Evolutionary conservation across 805 yeast genomes (phyloP).

Genomic region (Zygosaccharomyces siamensis): DNA sequence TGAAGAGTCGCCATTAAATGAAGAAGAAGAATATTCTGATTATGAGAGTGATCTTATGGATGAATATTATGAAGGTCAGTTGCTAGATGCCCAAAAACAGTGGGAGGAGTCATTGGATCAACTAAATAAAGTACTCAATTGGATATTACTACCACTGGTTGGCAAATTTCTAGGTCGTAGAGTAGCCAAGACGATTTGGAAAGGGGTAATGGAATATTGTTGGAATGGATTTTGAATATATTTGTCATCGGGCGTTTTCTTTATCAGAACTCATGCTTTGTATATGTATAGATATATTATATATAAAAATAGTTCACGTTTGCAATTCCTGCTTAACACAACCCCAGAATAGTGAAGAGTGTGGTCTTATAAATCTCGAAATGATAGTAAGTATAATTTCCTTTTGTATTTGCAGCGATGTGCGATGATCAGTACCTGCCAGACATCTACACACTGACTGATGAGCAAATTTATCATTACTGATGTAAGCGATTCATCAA

Average conservation of each 20-base stretch:
- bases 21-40: slow-evolving; percentile 13
- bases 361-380: slow-evolving; percentile 8
- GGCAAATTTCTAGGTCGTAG: slow-evolving; percentile 67
- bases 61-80: slow-evolving; percentile 24
- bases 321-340: slow-evolving; percentile 7
- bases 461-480: slow-evolving; percentile 10
- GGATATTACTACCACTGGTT: slow-evolving; percentile 58
- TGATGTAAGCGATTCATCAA: slow-evolving; percentile 9
- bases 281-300: slow-evolving; percentile 1
- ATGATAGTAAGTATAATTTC: slow-evolving; percentile 6
- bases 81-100: slow-evolving; percentile 54
- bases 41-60: slow-evolving; percentile 12
- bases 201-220: slow-evolving; percentile 20
- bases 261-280: background rate
- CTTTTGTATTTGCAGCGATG: background rate
- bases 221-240: slow-evolving; percentile 13
- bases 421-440: background rate
- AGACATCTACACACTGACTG: slow-evolving; percentile 3
- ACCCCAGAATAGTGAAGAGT: slow-evolving; percentile 7
- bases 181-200: slow-evolving; percentile 41
- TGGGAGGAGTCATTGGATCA: slow-evolving; percentile 70
- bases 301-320: background rate
- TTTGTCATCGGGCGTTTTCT: background rate
- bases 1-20: slow-evolving; percentile 6
- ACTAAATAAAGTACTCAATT: slow-evolving; percentile 50